Conservation (phyloP, 2,329 filamentous ascomycete species). For the Monilinia polystroma region DNA sequence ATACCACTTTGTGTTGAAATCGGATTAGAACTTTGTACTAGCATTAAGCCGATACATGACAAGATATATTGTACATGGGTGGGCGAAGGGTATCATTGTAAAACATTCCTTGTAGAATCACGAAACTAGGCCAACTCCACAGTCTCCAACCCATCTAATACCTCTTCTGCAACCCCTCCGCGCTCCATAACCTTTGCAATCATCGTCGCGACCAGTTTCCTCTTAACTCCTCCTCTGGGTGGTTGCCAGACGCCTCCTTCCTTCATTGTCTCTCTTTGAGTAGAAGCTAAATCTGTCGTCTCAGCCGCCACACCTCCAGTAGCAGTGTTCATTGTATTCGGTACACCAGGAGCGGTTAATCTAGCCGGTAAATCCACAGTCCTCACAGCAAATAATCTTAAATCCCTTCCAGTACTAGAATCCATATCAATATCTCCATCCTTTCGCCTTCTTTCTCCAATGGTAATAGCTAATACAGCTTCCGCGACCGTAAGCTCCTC, state of each 20-base stretch:
- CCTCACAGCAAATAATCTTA: constrained; percentile 66
- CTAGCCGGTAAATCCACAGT: constrained; percentile 74
- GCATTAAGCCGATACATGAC: constrained; percentile 3
- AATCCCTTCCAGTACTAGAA: constrained; percentile 39
- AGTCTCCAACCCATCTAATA: constrained; percentile 75
- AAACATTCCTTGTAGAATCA: constrained; percentile 24
- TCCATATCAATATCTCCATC: constrained; percentile 46
- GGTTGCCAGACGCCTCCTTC: constrained; percentile 81
- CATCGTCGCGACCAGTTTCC: constrained; percentile 69
- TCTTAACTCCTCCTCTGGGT: constrained; percentile 78
- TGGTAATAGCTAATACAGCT: constrained; percentile 79
- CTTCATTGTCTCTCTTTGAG: constrained; percentile 53
- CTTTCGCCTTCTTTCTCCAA: constrained; percentile 50
- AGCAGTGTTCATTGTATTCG: constrained; percentile 61
- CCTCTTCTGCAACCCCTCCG: constrained; percentile 81
- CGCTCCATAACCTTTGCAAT: constrained; percentile 73
- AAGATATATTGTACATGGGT: constrained; percentile 3
- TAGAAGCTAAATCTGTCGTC: constrained; percentile 46
- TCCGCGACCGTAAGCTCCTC: constrained; percentile 95
- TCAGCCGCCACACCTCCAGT: constrained; percentile 44
- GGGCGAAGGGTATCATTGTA: constrained; percentile 24
- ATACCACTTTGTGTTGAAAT: neutral
- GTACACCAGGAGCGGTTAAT: constrained; percentile 68
- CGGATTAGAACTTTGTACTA: neutral
- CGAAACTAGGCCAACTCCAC: constrained; percentile 62